A percentile compares a stretch with the other conserved stretches of the same genome.
phyloP scores from a whole-genome alignment of 345 rosid genomes.

The Hibiscus tridactylites region DNA sequence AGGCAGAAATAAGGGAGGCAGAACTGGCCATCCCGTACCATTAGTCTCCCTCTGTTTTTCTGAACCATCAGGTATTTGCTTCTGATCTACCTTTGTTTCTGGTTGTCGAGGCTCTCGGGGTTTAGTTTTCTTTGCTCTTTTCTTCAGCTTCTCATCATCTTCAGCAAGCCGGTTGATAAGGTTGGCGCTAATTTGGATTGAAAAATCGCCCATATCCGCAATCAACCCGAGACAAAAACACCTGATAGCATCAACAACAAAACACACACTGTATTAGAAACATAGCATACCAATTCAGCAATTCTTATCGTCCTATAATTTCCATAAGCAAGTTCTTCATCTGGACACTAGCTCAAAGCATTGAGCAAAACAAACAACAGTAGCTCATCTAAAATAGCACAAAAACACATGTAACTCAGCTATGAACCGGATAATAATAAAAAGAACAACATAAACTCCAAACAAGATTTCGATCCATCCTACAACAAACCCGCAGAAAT shows the following conservation, averaged over 20 bases:
- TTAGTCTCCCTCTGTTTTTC: conserved; percentile 29
- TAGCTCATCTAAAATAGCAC: not conserved
- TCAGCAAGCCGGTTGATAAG: conserved; percentile 59
- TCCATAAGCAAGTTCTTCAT: too few species aligned
- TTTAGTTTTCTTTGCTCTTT: conserved; percentile 55
- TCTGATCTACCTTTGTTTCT: conserved; percentile 36
- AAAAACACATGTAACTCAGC: not conserved
- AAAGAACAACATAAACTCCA: too few species aligned
- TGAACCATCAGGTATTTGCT: conserved; percentile 36
- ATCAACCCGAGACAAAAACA: conserved; percentile 7
- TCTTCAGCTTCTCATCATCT: conserved; percentile 48
- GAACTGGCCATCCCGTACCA: conserved; percentile 47
- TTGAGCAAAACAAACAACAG: not conserved
- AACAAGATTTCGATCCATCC: too few species aligned
- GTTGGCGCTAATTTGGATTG: conserved; percentile 58
- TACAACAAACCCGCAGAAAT: too few species aligned
- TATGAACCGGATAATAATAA: not conserved
- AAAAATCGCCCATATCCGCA: conserved; percentile 57
- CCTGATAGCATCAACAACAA: conserved; percentile 2
- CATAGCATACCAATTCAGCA: not conserved
- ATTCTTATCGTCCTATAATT: not conserved
- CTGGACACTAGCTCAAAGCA: too few species aligned
- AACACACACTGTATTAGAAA: not conserved
- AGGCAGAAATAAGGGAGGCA: conserved; percentile 55
- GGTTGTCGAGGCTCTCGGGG: conserved; percentile 28